phyloP scores from a whole-genome alignment of 805 yeast species.

The Nakazawaea siamensis region DNA sequence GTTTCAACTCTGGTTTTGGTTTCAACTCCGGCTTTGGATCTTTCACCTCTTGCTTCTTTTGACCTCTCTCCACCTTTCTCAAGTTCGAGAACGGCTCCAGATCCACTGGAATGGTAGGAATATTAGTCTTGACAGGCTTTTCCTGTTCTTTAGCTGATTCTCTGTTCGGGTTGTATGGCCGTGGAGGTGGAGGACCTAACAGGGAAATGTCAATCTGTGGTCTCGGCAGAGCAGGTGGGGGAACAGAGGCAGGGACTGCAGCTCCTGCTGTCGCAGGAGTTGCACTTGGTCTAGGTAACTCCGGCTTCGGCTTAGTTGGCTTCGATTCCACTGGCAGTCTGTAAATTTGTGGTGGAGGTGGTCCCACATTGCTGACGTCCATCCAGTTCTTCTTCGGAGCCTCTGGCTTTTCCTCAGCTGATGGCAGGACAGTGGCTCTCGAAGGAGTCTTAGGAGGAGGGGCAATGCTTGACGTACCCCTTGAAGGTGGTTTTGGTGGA shows the following conservation, averaged over 20 bases:
- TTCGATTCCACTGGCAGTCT: background rate
- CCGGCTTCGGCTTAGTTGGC: background rate
- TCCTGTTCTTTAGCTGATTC: background rate
- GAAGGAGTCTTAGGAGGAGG: background rate
- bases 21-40: background rate
- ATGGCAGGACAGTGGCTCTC: background rate
- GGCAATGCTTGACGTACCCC: no score
- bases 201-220: slow-evolving; percentile 27
- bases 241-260: background rate
- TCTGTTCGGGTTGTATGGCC: slow-evolving; percentile 18
- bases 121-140: background rate
- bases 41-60: no score
- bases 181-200: slow-evolving; percentile 41
- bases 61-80: no score
- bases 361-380: slow-evolving; percentile 23
- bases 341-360: background rate
- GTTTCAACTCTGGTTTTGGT: background rate
- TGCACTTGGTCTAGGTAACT: background rate
- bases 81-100: background rate
- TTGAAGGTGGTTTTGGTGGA: no score
- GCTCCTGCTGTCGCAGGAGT: background rate
- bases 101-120: background rate
- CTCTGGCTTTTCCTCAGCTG: background rate
- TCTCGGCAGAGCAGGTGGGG: slow-evolving; percentile 6
- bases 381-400: slow-evolving; percentile 13